Percentiles rank a stretch among this genome's conserved stretches.
phyloP scores from a whole-genome alignment of 257 asterid species.

The Verbena officinalis region DNA sequence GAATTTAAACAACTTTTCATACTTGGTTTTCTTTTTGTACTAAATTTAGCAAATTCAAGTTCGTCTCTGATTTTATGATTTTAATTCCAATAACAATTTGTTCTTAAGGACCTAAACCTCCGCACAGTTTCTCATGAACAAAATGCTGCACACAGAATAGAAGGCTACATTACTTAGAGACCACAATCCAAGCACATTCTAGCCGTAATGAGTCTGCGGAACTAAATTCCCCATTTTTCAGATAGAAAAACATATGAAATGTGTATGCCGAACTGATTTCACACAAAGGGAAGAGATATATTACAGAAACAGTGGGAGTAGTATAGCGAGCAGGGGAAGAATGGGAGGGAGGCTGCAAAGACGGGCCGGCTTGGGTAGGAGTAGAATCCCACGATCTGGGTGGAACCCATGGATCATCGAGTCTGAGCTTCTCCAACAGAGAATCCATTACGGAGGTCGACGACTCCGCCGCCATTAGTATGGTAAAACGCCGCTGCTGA shows the following conservation, averaged over 20 bases:
- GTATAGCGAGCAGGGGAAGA: slow-evolving; percentile 44
- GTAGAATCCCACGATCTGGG: slow-evolving; percentile 82
- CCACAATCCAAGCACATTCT: slow-evolving; percentile 18
- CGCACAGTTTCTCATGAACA: background rate
- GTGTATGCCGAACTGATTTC: background rate
- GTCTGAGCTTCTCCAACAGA: slow-evolving; percentile 59
- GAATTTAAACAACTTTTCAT: background rate
- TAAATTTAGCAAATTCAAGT: background rate
- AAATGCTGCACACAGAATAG: background rate
- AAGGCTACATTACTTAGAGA: background rate
- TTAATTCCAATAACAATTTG: background rate
- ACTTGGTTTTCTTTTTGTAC: background rate
- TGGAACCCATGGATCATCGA: slow-evolving; percentile 74
- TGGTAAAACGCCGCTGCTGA: slow-evolving; percentile 24
- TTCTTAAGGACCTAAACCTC: background rate
- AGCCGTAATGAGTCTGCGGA: background rate
- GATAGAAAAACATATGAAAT: slow-evolving; percentile 5
- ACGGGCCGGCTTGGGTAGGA: slow-evolving; percentile 53
- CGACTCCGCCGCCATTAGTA: slow-evolving; percentile 59
- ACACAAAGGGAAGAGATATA: background rate
- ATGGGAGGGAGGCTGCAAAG: slow-evolving; percentile 35
- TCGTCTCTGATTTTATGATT: background rate
- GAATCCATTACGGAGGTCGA: slow-evolving; percentile 47
- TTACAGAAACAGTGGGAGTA: slow-evolving; percentile 67
- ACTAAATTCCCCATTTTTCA: slow-evolving; percentile 10